Base-by-base conservation (phyloP, 352 stramenopile species). In the Globisporangium cylindrosporum region DNA sequence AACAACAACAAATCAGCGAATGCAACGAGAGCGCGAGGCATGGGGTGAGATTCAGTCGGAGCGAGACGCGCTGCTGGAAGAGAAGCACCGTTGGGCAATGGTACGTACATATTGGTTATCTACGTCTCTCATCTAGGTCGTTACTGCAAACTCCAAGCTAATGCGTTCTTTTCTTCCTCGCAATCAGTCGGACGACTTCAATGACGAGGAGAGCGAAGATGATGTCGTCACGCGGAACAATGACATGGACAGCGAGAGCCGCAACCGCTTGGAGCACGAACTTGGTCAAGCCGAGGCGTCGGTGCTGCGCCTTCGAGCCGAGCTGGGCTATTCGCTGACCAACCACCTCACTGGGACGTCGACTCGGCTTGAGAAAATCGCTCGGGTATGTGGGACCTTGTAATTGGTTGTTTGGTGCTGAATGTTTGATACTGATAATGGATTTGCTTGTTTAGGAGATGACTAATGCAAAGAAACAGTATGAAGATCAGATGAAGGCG, bases 61-160 rank as follows among this genome's bases (percentile, higher is more conserved):
- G 65, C 79, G 87, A 9, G 87, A 95, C 64, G 85, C 80, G 10
- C 62, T 95, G 15, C 60, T 93, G 8, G 82, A 93, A 69, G 87
- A 95, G 73, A 95, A 95, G 57, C 87, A 95, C 67, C 85, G 86
- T 12, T 95, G 87, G 87, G 84, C 83, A 34, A 88, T 91, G 84
- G 84, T 92, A 67, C 22, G 73, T 68, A 18, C 14, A 22, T 15
- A 49, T 15, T 10, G 24, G 7, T 15, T 24, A 12, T 12, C 48
- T 20, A n/a, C 15, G 25, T 20, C 41, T 65, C 24, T 25, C n/a
- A 43, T 51, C 18, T n/a, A 12, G 1, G 18, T 46, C 4, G 2
- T 32, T 32, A 32, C 32, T 57, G 3, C 24, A 60, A 8, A 9
- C 12, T 49, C 4, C 57, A 62, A 34, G 56, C 38, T 36, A 15